phyloP scores from a whole-genome alignment of 257 asterid genomes.

The Salvia splendens region DNA sequence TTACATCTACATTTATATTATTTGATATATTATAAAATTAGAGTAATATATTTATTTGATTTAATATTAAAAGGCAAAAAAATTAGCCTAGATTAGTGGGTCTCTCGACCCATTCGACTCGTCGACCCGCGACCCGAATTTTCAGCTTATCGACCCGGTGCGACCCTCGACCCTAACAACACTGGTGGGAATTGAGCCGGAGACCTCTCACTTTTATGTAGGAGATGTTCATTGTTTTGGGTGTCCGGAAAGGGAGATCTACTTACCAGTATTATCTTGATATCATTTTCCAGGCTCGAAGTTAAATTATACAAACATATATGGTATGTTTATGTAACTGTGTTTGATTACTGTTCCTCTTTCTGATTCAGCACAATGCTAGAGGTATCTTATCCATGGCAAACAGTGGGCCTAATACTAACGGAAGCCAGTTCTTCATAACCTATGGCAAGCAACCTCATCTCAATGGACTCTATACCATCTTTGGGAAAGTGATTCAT shows the following conservation, averaged over 20 bases:
- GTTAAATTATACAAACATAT: constrained; percentile 18
- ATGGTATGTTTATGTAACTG: not conserved
- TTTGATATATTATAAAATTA: no score
- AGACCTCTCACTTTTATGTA: no score
- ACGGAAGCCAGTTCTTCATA: constrained; percentile 96
- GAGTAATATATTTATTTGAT: no score
- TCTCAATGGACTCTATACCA: constrained; percentile 85
- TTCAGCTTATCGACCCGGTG: no score
- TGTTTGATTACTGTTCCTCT: constrained; percentile 8
- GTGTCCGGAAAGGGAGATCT: not conserved
- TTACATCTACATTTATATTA: no score
- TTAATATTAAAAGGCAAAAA: no score
- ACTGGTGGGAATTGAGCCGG: no score
- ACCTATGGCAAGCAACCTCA: constrained; percentile 86
- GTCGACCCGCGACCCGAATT: no score
- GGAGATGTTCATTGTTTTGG: no score
- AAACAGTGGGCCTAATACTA: constrained; percentile 92
- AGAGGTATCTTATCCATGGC: constrained; percentile 97
- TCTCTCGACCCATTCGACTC: no score
- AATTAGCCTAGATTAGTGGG: no score
- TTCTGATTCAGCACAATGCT: constrained; percentile 80
- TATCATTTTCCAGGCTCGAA: constrained; percentile 4
- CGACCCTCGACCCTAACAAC: no score
- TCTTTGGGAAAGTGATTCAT: constrained; percentile 94
- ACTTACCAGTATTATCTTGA: not conserved